Evolutionary conservation across 2,329 filamentous ascomycete genomes (phyloP).

Genomic region (Coleophoma eucalyptorum): DNA sequence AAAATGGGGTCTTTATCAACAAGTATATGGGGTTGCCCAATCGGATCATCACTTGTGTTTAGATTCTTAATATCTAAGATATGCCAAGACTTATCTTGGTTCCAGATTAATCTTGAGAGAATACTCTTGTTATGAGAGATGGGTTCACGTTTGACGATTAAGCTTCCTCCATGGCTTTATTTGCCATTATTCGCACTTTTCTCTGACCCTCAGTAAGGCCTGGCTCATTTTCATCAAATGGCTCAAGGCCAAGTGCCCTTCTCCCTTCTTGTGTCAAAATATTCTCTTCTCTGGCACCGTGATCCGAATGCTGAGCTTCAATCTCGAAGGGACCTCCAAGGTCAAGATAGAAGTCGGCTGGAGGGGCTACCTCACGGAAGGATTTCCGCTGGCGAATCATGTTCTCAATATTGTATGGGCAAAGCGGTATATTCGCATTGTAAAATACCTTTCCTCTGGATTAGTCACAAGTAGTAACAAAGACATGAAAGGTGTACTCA

Average conservation of each 20-base stretch:
- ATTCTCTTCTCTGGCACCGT: background rate
- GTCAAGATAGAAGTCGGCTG: background rate
- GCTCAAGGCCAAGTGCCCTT: background rate
- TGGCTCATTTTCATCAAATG: background rate
- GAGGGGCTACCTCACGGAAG: background rate
- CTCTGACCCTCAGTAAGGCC: background rate
- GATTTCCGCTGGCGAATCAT: background rate
- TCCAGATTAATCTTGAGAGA: too few relatives aligned
- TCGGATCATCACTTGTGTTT: too few relatives aligned
- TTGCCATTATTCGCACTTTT: background rate
- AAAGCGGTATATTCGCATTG: background rate
- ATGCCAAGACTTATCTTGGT: too few relatives aligned
- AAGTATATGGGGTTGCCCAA: too few relatives aligned
- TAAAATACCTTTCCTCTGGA: slow-evolving; percentile 46
- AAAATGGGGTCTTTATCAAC: too few relatives aligned
- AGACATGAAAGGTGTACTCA: slow-evolving; percentile 28
- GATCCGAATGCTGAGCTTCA: background rate
- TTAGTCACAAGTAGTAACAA: too few relatives aligned
- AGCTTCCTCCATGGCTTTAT: background rate
- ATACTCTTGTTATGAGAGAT: too few relatives aligned
- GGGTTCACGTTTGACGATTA: too few relatives aligned
- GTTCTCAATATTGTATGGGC: background rate
- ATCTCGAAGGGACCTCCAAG: background rate
- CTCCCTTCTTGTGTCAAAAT: background rate
- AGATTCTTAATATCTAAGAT: too few relatives aligned